These are phyloP conservation scores for Sodiomyces alkalinus DNA, from an alignment of 2,329 filamentous ascomycete species.

Conservation along the genomic window DNA sequence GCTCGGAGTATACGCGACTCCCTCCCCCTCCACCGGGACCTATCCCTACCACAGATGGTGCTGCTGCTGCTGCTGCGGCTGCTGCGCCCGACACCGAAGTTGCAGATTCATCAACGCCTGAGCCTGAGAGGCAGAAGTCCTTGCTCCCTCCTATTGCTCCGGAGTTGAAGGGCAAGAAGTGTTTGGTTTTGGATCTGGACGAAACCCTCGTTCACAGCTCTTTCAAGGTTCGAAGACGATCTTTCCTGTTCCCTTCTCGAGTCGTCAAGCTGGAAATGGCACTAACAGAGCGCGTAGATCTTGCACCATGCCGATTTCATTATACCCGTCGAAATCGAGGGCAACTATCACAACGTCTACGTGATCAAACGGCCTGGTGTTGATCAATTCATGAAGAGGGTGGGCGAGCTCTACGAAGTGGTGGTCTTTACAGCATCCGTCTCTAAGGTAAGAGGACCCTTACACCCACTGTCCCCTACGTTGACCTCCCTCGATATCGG, in stretches of 20 bases:
- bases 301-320: constrained; percentile 97
- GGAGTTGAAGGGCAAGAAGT: constrained; percentile 77
- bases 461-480: too few relatives aligned
- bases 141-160: constrained; percentile 71
- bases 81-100: constrained; percentile 22
- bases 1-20: constrained; percentile 18
- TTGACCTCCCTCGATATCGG: constrained; percentile 9
- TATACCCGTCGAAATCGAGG: constrained; percentile 96
- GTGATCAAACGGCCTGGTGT: constrained; percentile 99
- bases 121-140: constrained; percentile 42
- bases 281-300: constrained; percentile 42
- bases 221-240: constrained; percentile 95
- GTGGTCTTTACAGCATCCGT: constrained; percentile 98
- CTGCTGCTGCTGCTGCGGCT: constrained; percentile 15
- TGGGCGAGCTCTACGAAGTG: constrained; percentile 94
- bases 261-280: too few relatives aligned
- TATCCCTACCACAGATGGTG: constrained; percentile 18
- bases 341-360: constrained; percentile 98
- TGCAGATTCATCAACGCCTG: constrained; percentile 24
- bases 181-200: constrained; percentile 85
- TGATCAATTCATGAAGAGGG: constrained; percentile 96
- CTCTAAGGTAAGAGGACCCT: constrained; percentile 58
- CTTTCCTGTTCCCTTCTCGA: too few relatives aligned
- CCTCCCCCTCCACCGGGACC: constrained; percentile 32
- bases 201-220: constrained; percentile 97